Conservation (phyloP, 768 basidiomycete genomes). For the Goffeauzyma gilvescens region DNA sequence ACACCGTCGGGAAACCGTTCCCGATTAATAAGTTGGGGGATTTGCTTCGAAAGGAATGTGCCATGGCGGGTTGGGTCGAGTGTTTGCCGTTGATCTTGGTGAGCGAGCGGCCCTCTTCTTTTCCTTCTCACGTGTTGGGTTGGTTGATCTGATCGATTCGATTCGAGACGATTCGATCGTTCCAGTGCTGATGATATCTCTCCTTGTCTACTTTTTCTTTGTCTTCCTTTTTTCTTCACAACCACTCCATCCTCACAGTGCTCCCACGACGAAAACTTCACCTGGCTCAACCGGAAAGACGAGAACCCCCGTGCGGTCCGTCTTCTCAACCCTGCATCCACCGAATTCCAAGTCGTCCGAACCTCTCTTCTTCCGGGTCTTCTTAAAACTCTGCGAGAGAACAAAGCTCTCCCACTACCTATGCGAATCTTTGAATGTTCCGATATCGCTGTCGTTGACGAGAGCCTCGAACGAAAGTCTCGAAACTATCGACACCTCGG, state of each 20-base stretch:
- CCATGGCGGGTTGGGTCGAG: slow-evolving; percentile 87
- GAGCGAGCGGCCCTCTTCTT: no score
- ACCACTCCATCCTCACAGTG: slow-evolving; percentile 52
- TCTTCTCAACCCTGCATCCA: slow-evolving; percentile 90
- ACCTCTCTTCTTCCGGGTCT: slow-evolving; percentile 89
- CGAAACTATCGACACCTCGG: slow-evolving; percentile 74
- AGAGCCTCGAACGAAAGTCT: slow-evolving; percentile 39
- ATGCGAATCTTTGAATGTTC: slow-evolving; percentile 84
- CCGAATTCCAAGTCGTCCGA: slow-evolving; percentile 94
- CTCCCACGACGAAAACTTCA: slow-evolving; percentile 96
- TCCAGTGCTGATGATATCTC: no score
- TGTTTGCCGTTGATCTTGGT: slow-evolving; percentile 85
- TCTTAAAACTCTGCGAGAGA: slow-evolving; percentile 91
- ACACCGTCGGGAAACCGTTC: slow-evolving; percentile 81
- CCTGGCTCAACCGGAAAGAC: slow-evolving; percentile 69
- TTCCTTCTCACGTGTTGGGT: background rate
- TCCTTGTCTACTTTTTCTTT: background rate
- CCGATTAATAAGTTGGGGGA: slow-evolving; percentile 78
- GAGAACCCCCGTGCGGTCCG: slow-evolving; percentile 52
- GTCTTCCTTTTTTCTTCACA: background rate
- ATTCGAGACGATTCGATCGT: no score
- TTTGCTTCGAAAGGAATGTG: slow-evolving; percentile 74
- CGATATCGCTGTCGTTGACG: slow-evolving; percentile 81
- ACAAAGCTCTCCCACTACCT: slow-evolving; percentile 77
- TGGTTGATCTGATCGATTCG: no score